Conservation (phyloP, 2,329 filamentous ascomycete genomes). For the Leptosphaerulina australis region DNA sequence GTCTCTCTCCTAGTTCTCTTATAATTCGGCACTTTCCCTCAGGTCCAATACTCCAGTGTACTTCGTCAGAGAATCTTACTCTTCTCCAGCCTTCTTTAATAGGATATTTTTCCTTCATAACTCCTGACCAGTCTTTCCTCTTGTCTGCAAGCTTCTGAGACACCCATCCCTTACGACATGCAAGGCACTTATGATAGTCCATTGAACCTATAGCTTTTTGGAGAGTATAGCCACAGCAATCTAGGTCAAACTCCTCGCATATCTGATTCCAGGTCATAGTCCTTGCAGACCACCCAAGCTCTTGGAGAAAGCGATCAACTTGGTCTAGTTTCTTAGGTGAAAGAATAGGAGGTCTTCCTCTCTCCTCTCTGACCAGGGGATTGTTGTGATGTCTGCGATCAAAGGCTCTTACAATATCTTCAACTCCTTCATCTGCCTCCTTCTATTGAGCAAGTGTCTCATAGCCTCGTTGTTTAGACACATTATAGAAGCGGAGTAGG, state of each 20-base stretch:
- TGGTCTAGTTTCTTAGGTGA: not conserved
- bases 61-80: too few relatives aligned
- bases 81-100: too few relatives aligned
- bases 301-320: constrained; percentile 12
- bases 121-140: not conserved
- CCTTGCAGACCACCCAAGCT: constrained; percentile 4
- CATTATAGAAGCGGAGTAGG: constrained; percentile 3
- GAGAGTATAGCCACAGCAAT: not conserved
- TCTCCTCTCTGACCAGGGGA: not conserved
- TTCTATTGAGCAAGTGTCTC: constrained; percentile 6
- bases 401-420: too few relatives aligned
- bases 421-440: not conserved
- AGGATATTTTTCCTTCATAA: not conserved
- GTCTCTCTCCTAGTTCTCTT: too few relatives aligned
- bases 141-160: not conserved
- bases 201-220: constrained; percentile 2
- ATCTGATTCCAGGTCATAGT: constrained; percentile 8
- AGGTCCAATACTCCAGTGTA: too few relatives aligned
- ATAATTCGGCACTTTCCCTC: too few relatives aligned
- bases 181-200: constrained; percentile 14
- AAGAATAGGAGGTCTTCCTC: not conserved
- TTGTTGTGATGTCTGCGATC: too few relatives aligned
- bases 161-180: constrained; percentile 12
- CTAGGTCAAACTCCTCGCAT: not conserved
- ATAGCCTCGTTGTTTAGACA: constrained; percentile 2